These are phyloP conservation scores for Hydnum rufescens DNA, from an alignment of 768 basidiomycete genomes.

Conservation along the genomic window DNA sequence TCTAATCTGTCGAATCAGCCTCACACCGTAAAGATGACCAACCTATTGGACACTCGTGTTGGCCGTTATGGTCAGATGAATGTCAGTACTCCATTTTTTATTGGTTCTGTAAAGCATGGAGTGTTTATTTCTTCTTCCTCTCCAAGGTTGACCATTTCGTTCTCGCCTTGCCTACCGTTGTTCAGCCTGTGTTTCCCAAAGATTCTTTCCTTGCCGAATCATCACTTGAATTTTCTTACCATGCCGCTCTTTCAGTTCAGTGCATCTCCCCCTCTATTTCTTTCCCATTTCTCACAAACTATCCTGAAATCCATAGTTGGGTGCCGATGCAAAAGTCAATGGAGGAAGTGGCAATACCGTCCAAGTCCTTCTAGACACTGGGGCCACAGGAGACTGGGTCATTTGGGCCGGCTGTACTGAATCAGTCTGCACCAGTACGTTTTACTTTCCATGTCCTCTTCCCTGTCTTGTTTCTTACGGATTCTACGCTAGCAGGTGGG, in stretches of 20 bases:
- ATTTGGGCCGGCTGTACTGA: not conserved
- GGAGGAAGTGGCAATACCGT: not conserved
- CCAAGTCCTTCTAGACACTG: not conserved
- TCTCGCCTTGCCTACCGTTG: not conserved
- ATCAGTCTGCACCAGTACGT: not conserved
- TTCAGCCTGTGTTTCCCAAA: not conserved
- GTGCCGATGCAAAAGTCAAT: not conserved
- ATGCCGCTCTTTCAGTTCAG: not conserved
- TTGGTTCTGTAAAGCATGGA: not conserved
- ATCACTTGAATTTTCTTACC: not conserved
- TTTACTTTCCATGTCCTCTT: not conserved
- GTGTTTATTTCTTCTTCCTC: not conserved
- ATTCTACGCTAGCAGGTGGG: not conserved
- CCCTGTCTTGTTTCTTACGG: not conserved
- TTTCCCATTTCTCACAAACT: too few species aligned
- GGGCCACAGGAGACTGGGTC: not conserved
- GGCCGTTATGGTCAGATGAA: not conserved
- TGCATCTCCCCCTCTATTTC: too few species aligned
- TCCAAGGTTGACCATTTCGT: not conserved
- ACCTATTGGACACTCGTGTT: not conserved
- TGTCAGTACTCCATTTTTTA: not conserved
- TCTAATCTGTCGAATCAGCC: not conserved
- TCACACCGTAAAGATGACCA: constrained; percentile 2
- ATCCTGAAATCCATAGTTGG: too few species aligned
- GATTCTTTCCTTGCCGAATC: not conserved